Evolutionary conservation across 352 stramenopile genomes (phyloP).

Genomic region (Globisporangium paddicum): DNA sequence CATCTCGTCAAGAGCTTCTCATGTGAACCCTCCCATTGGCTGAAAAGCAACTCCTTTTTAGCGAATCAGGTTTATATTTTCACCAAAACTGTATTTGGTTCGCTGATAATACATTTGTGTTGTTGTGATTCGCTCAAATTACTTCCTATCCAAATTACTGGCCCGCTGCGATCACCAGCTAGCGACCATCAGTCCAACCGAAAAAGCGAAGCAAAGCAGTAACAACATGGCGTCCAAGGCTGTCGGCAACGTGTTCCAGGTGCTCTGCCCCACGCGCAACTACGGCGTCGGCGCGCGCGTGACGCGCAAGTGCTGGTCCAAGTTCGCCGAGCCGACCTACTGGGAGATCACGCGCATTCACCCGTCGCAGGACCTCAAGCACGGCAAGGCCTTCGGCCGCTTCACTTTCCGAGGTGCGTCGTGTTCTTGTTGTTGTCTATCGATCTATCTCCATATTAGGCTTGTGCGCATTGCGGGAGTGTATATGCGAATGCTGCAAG

Average conservation of each 20-base stretch:
- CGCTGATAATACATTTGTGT: constrained; percentile 8
- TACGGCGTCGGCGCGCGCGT: constrained; percentile 69
- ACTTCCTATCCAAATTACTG: neutral
- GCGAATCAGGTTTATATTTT: constrained; percentile 8
- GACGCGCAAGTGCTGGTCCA: constrained; percentile 70
- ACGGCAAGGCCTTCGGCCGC: constrained; percentile 80
- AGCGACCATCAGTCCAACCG: constrained; percentile 1
- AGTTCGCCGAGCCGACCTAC: constrained; percentile 67
- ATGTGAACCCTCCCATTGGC: neutral
- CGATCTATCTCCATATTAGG: neutral
- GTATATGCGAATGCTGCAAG: too few relatives aligned
- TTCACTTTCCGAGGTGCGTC: constrained; percentile 79
- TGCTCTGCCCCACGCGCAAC: constrained; percentile 59
- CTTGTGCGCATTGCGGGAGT: neutral
- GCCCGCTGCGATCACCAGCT: neutral
- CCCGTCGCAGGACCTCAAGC: constrained; percentile 72
- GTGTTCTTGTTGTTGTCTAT: neutral
- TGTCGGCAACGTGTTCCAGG: constrained; percentile 70
- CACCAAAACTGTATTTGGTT: constrained; percentile 1
- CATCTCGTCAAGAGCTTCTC: neutral
- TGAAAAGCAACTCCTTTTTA: constrained; percentile 10
- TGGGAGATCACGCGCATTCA: constrained; percentile 80
- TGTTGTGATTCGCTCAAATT: constrained; percentile 16
- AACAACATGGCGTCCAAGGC: constrained; percentile 31
- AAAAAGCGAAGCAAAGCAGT: neutral